These are phyloP conservation scores for Talaromyces atroroseus DNA, from an alignment of 2,329 filamentous ascomycete species.

Conservation along the genomic window DNA sequence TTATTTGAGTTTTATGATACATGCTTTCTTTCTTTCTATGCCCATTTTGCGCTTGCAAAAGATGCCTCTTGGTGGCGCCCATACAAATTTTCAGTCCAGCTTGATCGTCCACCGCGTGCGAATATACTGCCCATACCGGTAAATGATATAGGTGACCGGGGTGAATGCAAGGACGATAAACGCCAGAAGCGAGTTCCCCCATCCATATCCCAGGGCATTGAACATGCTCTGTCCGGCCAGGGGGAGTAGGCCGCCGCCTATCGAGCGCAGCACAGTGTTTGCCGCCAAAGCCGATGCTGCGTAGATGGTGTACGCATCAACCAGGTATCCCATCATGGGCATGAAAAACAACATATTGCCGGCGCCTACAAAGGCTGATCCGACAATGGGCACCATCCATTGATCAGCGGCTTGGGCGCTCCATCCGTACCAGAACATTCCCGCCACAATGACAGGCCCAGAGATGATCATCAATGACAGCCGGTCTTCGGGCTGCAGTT, in stretches of 20 bases:
- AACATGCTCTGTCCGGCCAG: conserved; percentile 52
- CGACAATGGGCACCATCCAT: conserved; percentile 55
- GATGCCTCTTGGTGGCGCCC: neutral
- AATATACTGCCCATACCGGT: conserved; percentile 25
- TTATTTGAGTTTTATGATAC: no score
- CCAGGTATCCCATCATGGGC: conserved; percentile 55
- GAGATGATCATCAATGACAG: conserved; percentile 12
- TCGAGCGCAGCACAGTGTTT: conserved; percentile 47
- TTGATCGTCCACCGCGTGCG: conserved; percentile 16
- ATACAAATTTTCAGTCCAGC: conserved; percentile 1
- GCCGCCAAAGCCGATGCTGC: conserved; percentile 47
- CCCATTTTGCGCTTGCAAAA: no score
- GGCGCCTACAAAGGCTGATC: conserved; percentile 47
- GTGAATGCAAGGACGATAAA: conserved; percentile 48
- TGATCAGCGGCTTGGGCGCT: conserved; percentile 44
- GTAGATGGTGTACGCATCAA: conserved; percentile 45
- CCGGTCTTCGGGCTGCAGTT: conserved; percentile 14
- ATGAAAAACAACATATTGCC: conserved; percentile 45
- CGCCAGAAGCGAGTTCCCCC: conserved; percentile 49
- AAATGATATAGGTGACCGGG: conserved; percentile 24
- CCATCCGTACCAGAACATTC: conserved; percentile 53
- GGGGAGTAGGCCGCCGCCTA: conserved; percentile 54
- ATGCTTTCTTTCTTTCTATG: no score
- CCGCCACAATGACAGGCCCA: conserved; percentile 4
- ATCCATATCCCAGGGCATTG: conserved; percentile 37